Evolutionary conservation across 768 basidiomycete genomes (phyloP), one percentile per base, ranked within the genome.

Genomic region (Lactarius evosmus): DNA sequence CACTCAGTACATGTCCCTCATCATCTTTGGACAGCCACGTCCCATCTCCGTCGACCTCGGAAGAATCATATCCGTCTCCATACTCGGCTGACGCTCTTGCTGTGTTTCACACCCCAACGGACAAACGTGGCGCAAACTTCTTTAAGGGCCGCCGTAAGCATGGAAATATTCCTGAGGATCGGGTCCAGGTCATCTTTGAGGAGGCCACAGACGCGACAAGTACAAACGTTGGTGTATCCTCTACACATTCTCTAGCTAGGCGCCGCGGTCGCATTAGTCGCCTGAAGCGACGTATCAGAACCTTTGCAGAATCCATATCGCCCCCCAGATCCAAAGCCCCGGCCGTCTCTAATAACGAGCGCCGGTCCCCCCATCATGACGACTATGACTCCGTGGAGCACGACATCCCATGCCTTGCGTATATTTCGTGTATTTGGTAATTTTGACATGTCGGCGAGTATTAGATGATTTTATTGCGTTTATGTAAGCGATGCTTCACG

Each of bases 321-420:
- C 46, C 30, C 8, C 50, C 49, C 9, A 44, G 36, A 27, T 3
- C 58, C 59, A 65, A 61, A 16, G 38, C 60, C 36, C 25, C 49
- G 1, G 16, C 55, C 8, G 11, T 16, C 0, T 44, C 46, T 41
- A 32, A 25, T 29, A 51, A 41, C 30, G 22, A 34, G 34, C 63
- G 54, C 19, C 30, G 12, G 9, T 3, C 25, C 12, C 36, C 54
- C 38, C 27, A 34, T 32, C 32, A 19, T 29, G 38, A 36, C 3
- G 41, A 56, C 34, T 9, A 56, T 7, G 46, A 65, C 27, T 30
- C 36, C 53, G 50, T 36, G 4, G 54, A 65, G 14, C 52, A 56
- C 27, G 64, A 61, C 22, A 65, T 65, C 19, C 64, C 64, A 52
- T 65, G 64, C 40, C 64, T 65, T 36, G 64, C 64, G 8, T 65